Conservation (phyloP, 2,329 filamentous ascomycete species). For the Drechslera avenae region DNA sequence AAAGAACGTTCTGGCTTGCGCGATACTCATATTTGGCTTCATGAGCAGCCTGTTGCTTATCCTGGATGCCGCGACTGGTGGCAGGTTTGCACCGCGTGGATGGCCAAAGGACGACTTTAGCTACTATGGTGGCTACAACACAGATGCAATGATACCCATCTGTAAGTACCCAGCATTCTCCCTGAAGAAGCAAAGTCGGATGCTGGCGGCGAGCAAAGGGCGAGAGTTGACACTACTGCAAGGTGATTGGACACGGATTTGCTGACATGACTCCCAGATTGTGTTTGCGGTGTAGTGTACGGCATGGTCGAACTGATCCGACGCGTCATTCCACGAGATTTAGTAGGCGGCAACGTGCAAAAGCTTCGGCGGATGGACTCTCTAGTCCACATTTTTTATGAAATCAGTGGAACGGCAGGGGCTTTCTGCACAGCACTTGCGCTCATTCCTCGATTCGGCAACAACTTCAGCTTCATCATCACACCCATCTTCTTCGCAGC, state of each 20-base stretch:
- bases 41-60: slow-evolving; percentile 57
- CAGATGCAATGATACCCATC: slow-evolving; percentile 58
- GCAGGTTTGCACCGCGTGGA: slow-evolving; percentile 47
- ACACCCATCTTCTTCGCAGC: slow-evolving; percentile 56
- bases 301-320: slow-evolving; percentile 61
- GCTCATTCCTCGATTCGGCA: slow-evolving; percentile 57
- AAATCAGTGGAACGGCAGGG: slow-evolving; percentile 55
- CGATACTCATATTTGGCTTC: slow-evolving; percentile 54
- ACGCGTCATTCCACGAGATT: slow-evolving; percentile 57
- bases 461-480: slow-evolving; percentile 59
- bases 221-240: too few relatives aligned
- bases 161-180: slow-evolving; percentile 32
- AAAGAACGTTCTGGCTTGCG: slow-evolving; percentile 52
- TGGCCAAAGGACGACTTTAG: slow-evolving; percentile 49
- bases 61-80: slow-evolving; percentile 56
- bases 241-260: not conserved
- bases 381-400: slow-evolving; percentile 56
- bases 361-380: slow-evolving; percentile 57
- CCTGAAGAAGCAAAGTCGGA: not conserved
- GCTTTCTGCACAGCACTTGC: slow-evolving; percentile 57
- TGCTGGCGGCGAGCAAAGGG: too few relatives aligned
- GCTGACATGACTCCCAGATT: slow-evolving; percentile 25
- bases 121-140: slow-evolving; percentile 57
- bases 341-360: slow-evolving; percentile 58
- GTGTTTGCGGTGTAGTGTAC: slow-evolving; percentile 35